These are phyloP conservation scores for Hordeum vulgare DNA, from an alignment of 176 grass and related monocot genomes.

Conservation along the genomic window DNA sequence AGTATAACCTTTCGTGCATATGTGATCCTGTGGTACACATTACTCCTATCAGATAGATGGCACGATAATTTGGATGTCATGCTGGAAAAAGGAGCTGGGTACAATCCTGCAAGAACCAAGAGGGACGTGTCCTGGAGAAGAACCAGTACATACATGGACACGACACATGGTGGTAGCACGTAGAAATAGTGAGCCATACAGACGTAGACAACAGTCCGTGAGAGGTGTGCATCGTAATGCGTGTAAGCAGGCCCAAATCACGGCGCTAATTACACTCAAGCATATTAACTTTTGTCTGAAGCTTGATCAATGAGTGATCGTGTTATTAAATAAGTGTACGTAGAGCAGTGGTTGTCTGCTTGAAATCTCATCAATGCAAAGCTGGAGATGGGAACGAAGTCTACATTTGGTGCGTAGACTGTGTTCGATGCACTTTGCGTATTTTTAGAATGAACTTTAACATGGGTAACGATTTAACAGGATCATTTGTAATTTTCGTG, in stretches of 20 bases:
- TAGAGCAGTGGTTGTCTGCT: neutral
- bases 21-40: neutral
- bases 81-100: neutral
- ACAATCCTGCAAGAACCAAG: neutral
- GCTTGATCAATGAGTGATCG: neutral
- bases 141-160: neutral
- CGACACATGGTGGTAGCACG: neutral
- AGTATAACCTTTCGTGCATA: neutral
- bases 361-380: neutral
- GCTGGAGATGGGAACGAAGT: neutral
- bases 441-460: neutral
- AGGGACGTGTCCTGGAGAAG: neutral
- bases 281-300: neutral
- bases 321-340: neutral
- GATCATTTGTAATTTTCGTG: too few relatives aligned
- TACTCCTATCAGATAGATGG: neutral
- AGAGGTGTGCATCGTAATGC: neutral
- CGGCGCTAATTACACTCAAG: slow-evolving; percentile 17
- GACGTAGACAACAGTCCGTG: neutral
- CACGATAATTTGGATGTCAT: neutral
- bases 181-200: neutral
- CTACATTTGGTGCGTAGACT: neutral
- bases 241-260: neutral
- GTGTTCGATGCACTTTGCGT: neutral
- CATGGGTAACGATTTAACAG: too few relatives aligned